Evolutionary conservation across 2,329 filamentous ascomycete species (phyloP), one percentile per base, ranked within the genome.

Genomic region (Trichoderma atrobrunneum): DNA sequence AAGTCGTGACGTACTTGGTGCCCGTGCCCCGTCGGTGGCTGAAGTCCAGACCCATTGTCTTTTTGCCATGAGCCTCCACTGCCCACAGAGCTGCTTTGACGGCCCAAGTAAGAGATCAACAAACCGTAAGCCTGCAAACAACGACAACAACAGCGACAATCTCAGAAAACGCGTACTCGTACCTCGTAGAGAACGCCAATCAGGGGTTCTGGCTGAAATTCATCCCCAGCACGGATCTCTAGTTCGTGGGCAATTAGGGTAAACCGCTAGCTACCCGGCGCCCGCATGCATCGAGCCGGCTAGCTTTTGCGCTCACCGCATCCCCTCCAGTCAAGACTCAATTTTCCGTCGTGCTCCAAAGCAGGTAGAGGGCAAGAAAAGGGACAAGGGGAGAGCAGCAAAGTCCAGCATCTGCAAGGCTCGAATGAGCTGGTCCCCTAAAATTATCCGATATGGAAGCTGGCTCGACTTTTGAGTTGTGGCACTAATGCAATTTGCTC

Each of bases 271-370:
- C 26, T 21, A 34, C 26, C 39, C 56, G 66, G 34, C 66, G 66
- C 66, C 66, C 66, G 57, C 66, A 57, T 69, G 66, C 54, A 68
- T 56, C 39, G 14, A 69, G 36, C 66, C 66, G 57, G 36, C 66
- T 61, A 69, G 39, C 54, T 51, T 67, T 69, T 69, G 66, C 66
- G 66, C 66, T 69, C 66, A 69, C 66, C 66, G 66, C 66, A 66
- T 56, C 43, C 28, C 39, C 56, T 48, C 24, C n/a, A 39, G 59
- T 36, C 18, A 57, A 61, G 66, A 62, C 66, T 69, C 66, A 69
- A 69, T 61, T 61, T 69, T 62, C 66, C 66, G 66, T 69, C 66
- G 66, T 54, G 56, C 28, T 34, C n/a, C 11, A 54, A 6, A 14
- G 16, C 24, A 28, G 12, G 16, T 16, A 28, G 12, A 21, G 30